Conservation (phyloP, 371 early-diverging fungal genomes). For the Mortierella sp. region DNA sequence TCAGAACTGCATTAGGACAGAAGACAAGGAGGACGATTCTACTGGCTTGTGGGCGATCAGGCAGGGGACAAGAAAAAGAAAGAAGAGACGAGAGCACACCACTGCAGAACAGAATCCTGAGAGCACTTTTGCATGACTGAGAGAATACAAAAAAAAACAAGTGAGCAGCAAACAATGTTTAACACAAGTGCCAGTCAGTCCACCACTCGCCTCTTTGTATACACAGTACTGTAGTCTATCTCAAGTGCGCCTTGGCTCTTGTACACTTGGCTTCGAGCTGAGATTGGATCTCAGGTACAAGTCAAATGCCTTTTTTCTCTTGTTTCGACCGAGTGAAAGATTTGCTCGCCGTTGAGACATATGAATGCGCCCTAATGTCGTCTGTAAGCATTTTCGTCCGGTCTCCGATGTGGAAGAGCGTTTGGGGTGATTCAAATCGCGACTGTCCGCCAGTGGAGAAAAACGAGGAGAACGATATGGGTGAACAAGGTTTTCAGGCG, state of each 20-base stretch:
- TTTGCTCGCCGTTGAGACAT: not conserved
- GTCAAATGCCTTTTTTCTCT: not conserved
- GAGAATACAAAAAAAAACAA: not conserved
- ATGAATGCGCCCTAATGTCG: not conserved
- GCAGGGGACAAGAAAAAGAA: not conserved
- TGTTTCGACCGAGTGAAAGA: not conserved
- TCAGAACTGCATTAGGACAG: not conserved
- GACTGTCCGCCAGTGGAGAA: constrained; percentile 28
- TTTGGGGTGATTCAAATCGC: constrained; percentile 24
- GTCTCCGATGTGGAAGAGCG: constrained; percentile 2
- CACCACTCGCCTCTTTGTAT: constrained; percentile 7
- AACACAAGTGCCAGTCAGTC: constrained; percentile 1
- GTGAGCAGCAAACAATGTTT: not conserved
- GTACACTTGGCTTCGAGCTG: not conserved
- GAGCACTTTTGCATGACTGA: not conserved
- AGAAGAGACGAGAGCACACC: not conserved
- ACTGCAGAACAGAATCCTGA: constrained; percentile 3
- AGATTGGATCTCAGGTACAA: constrained; percentile 6
- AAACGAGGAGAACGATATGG: constrained; percentile 1
- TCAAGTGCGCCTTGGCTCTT: constrained; percentile 5
- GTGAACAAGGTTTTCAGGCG: constrained; percentile 25
- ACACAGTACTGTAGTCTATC: too few relatives aligned
- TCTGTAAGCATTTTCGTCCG: constrained; percentile 26
- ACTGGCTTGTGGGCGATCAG: constrained; percentile 6
- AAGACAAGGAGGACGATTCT: not conserved